Evolutionary conservation across 2,329 filamentous ascomycete genomes (phyloP).

Genomic region (Pleochaeta shiraiana): DNA sequence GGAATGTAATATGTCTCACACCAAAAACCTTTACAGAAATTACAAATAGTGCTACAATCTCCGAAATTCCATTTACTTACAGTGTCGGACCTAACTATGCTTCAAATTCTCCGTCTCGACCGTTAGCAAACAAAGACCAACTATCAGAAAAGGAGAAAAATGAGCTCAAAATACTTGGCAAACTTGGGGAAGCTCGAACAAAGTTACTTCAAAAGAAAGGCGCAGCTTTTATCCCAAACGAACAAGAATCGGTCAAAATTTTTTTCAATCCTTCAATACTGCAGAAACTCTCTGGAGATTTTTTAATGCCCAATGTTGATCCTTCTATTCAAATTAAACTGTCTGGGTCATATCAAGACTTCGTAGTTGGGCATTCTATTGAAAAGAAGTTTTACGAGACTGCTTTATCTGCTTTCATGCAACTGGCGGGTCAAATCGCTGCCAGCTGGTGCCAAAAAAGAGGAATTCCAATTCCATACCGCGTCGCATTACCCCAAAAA

Average conservation of each 20-base stretch:
- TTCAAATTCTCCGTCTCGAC: slow-evolving; percentile 18
- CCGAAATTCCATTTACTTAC: slow-evolving; percentile 4
- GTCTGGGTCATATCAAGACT: slow-evolving; percentile 7
- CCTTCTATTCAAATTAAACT: slow-evolving; percentile 13
- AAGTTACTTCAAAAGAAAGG: slow-evolving; percentile 8
- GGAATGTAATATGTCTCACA: slow-evolving; percentile 34
- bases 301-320: slow-evolving; percentile 9
- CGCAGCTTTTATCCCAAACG: slow-evolving; percentile 4
- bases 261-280: slow-evolving; percentile 8
- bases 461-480: slow-evolving; percentile 36
- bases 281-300: not conserved
- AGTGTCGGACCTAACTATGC: slow-evolving; percentile 7
- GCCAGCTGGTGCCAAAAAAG: slow-evolving; percentile 37
- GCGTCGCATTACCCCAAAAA: slow-evolving; percentile 15
- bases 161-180: slow-evolving; percentile 26
- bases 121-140: slow-evolving; percentile 22
- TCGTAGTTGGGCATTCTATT: slow-evolving; percentile 1
- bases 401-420: slow-evolving; percentile 30
- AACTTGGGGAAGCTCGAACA: slow-evolving; percentile 23
- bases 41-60: slow-evolving; percentile 7
- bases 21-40: slow-evolving; percentile 25
- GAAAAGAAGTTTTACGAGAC: slow-evolving; percentile 16
- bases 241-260: slow-evolving; percentile 3
- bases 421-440: slow-evolving; percentile 37
- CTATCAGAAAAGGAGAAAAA: slow-evolving; percentile 23